Conservation (phyloP, 2,329 filamentous ascomycete species). For the Dothistroma septosporum region DNA sequence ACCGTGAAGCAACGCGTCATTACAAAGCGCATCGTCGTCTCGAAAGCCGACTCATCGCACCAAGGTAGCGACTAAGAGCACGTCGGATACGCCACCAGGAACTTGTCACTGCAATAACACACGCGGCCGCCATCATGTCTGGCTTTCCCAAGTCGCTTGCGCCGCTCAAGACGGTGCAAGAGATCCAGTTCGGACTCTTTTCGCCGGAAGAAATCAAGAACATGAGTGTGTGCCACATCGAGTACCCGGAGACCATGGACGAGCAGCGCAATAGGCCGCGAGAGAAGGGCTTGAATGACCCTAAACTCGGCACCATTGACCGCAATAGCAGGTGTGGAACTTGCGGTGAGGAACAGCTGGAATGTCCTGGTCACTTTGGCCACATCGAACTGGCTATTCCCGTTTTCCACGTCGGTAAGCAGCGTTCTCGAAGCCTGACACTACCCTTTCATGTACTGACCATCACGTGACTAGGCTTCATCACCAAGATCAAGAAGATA, state of each 20-base stretch:
- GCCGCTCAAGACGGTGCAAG: slow-evolving; percentile 94
- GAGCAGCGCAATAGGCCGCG: slow-evolving; percentile 88
- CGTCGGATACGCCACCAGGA: background rate
- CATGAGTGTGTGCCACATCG: slow-evolving; percentile 93
- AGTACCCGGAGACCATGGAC: slow-evolving; percentile 99
- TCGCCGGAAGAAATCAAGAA: slow-evolving; percentile 98
- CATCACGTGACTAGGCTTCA: slow-evolving; percentile 63
- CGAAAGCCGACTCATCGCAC: background rate
- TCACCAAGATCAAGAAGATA: slow-evolving; percentile 99
- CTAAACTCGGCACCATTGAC: slow-evolving; percentile 93
- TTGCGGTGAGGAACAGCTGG: slow-evolving; percentile 89
- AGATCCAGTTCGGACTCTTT: slow-evolving; percentile 97
- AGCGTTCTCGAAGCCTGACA: background rate
- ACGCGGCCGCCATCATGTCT: slow-evolving; percentile 65
- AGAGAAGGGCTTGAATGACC: slow-evolving; percentile 89
- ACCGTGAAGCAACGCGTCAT: slow-evolving; percentile 8
- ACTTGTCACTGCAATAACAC: slow-evolving; percentile 2
- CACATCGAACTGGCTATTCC: slow-evolving; percentile 97
- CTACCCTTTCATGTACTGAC: slow-evolving; percentile 4
- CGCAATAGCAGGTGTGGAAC: slow-evolving; percentile 93
- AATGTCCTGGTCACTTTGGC: slow-evolving; percentile 96
- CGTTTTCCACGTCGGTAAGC: slow-evolving; percentile 76
- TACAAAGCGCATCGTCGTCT: slow-evolving; percentile 8
- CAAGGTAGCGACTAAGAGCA: slow-evolving; percentile 5
- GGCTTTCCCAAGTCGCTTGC: slow-evolving; percentile 91